Evolutionary conservation across 78 protist species (phyloP).

Genomic region (Chrysochromulina tobinii): DNA sequence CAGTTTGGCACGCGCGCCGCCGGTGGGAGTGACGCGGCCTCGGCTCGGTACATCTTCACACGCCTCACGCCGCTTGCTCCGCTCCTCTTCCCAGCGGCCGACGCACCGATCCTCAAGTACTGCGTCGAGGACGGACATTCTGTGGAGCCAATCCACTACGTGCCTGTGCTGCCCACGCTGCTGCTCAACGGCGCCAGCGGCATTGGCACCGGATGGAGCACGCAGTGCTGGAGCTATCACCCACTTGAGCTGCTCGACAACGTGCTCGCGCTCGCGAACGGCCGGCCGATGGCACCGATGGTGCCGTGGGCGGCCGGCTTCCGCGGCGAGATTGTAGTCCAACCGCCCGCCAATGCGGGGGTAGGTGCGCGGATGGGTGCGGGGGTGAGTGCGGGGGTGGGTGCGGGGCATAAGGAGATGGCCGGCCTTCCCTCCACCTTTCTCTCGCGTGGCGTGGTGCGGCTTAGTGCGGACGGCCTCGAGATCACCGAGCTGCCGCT

Average conservation of each 20-base stretch:
- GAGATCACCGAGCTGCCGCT: slow-evolving; percentile 21
- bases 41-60: slow-evolving; percentile 94
- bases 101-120: neutral
- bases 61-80: slow-evolving; percentile 74
- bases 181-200: slow-evolving; percentile 90
- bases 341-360: neutral
- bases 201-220: slow-evolving; percentile 90
- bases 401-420: neutral
- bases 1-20: slow-evolving; percentile 94
- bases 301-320: slow-evolving; percentile 91
- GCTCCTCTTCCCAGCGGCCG: slow-evolving; percentile 60
- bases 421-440: neutral
- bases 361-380: neutral
- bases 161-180: slow-evolving; percentile 94
- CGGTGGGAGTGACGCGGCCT: slow-evolving; percentile 83
- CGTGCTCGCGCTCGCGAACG: neutral
- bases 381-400: neutral
- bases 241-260: slow-evolving; percentile 81
- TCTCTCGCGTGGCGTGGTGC: neutral
- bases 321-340: slow-evolving; percentile 44
- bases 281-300: neutral
- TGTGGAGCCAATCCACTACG: slow-evolving; percentile 91
- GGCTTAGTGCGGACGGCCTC: neutral
- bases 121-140: slow-evolving; percentile 89
- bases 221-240: slow-evolving; percentile 75